Percentiles rank a stretch among this genome's conserved stretches.
Evolutionary conservation across 2,329 filamentous ascomycete species (phyloP).

Genomic region (Colletotrichum brevisporum): DNA sequence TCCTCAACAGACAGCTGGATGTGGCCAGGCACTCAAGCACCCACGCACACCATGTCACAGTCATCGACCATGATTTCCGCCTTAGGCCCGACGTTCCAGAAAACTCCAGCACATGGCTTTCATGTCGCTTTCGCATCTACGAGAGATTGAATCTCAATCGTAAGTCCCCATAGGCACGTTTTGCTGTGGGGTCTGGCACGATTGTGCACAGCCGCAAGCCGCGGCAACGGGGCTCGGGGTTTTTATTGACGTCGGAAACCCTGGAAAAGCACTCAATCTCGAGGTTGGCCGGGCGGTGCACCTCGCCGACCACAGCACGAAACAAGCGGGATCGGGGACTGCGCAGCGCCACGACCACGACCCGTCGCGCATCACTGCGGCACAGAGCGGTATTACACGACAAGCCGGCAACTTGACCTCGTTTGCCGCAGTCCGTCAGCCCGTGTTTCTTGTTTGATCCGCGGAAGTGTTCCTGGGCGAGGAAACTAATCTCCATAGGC

Average conservation of each 20-base stretch:
- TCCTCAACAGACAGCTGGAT: neutral
- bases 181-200: constrained; percentile 17
- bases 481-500: neutral
- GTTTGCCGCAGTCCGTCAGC: neutral
- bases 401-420: constrained; percentile 4
- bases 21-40: constrained; percentile 11
- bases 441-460: neutral
- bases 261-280: constrained; percentile 3
- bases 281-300: constrained; percentile 31
- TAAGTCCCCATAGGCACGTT: constrained; percentile 11
- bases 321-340: constrained; percentile 29
- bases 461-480: neutral
- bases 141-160: neutral
- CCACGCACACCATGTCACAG: neutral
- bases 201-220: constrained; percentile 38
- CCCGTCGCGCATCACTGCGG: constrained; percentile 1
- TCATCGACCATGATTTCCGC: constrained; percentile 14
- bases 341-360: constrained; percentile 28
- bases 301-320: constrained; percentile 23
- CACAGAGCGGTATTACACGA: constrained; percentile 1
- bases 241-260: constrained; percentile 14
- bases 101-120: constrained; percentile 1
- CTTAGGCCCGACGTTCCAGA: neutral
- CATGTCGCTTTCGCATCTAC: constrained; percentile 26
- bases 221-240: constrained; percentile 20